A percentile compares a stretch with the other conserved stretches of the same genome.
These are phyloP conservation scores for Lactarius vividus DNA, from an alignment of 768 basidiomycete species.

Conservation along the genomic window DNA sequence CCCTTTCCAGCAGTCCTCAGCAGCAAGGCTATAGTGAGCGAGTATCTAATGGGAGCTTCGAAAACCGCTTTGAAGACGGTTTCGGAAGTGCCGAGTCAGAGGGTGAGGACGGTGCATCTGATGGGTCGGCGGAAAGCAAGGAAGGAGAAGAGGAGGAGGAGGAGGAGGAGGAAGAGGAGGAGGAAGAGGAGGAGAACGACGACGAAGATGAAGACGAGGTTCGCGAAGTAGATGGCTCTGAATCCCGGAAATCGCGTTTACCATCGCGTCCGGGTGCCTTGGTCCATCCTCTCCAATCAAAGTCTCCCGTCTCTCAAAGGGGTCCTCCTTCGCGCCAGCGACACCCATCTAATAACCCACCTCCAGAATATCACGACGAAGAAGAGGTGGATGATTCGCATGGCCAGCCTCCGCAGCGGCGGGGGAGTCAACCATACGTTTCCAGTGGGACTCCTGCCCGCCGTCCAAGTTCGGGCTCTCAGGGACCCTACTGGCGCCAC, in stretches of 20 bases:
- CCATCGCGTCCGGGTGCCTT: slow-evolving; percentile 10
- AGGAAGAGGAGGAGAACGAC: slow-evolving; percentile 6
- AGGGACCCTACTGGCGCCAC: slow-evolving; percentile 3
- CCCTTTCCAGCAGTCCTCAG: slow-evolving; percentile 11
- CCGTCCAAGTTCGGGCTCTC: slow-evolving; percentile 19
- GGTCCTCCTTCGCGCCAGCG: slow-evolving; percentile 16
- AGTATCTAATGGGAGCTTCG: neutral
- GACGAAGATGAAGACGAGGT: slow-evolving; percentile 4
- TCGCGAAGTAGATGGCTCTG: neutral
- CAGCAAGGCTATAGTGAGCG: slow-evolving; percentile 8
- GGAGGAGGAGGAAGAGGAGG: slow-evolving; percentile 11
- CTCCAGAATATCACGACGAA: slow-evolving; percentile 8
- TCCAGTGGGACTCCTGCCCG: slow-evolving; percentile 11
- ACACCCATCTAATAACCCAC: slow-evolving; percentile 5
- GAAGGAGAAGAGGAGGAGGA: slow-evolving; percentile 19
- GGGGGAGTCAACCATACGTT: slow-evolving; percentile 10
- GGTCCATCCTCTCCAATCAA: slow-evolving; percentile 3
- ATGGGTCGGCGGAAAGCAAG: neutral
- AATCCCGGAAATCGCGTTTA: slow-evolving; percentile 16
- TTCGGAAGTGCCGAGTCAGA: slow-evolving; percentile 5
- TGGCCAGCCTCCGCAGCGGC: neutral
- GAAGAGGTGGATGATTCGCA: slow-evolving; percentile 14
- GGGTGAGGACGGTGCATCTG: slow-evolving; percentile 1
- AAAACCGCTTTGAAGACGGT: slow-evolving; percentile 3
- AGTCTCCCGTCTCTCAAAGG: slow-evolving; percentile 16